These are phyloP conservation scores for Aspergillus caelatus DNA, from an alignment of 2,329 filamentous ascomycete species.

Conservation along the genomic window DNA sequence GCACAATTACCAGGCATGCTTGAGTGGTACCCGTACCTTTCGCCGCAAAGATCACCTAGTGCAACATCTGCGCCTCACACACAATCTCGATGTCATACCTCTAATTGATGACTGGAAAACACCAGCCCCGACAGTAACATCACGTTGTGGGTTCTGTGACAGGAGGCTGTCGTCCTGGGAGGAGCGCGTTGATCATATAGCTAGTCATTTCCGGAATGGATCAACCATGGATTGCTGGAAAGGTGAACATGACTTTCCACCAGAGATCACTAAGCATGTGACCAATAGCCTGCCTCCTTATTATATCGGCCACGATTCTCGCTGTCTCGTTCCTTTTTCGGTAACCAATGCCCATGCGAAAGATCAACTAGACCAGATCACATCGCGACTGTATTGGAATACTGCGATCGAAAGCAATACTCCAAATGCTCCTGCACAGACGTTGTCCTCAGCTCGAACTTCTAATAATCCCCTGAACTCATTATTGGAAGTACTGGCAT, in stretches of 20 bases:
- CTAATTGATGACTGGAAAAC: conserved; percentile 18
- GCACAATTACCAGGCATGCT: conserved; percentile 53
- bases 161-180: conserved; percentile 52
- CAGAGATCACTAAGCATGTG: conserved; percentile 18
- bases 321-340: conserved; percentile 24
- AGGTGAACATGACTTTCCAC: conserved; percentile 51
- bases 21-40: conserved; percentile 53
- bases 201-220: conserved; percentile 56
- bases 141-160: conserved; percentile 56
- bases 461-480: conserved; percentile 5
- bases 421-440: not conserved
- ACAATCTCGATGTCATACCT: conserved; percentile 42
- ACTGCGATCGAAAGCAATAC: not conserved
- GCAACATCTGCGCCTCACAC: conserved; percentile 57
- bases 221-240: conserved; percentile 57
- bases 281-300: conserved; percentile 24
- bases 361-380: conserved; percentile 25
- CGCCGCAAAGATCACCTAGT: conserved; percentile 58
- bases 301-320: conserved; percentile 23
- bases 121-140: conserved; percentile 49
- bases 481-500: conserved; percentile 20
- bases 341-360: conserved; percentile 15
- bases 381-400: conserved; percentile 3
- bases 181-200: conserved; percentile 54
- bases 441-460: not conserved